Conservation (phyloP, 1,139 yeast genomes). For the Wickerhamiella infanticola region DNA sequence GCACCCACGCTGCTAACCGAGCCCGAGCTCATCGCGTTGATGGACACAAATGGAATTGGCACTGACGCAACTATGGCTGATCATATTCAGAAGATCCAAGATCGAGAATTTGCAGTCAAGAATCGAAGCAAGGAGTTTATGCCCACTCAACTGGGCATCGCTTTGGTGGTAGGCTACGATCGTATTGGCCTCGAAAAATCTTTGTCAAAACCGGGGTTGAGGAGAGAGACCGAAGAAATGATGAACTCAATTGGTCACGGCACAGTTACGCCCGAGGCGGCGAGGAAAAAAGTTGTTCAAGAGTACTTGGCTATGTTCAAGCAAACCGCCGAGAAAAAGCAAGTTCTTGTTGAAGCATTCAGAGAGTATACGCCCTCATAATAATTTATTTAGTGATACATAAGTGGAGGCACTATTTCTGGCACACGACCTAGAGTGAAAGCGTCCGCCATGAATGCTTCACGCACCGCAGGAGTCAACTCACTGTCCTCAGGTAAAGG, state of each 20-base stretch:
- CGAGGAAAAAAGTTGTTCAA: conserved; percentile 39
- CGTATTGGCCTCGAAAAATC: conserved; percentile 57
- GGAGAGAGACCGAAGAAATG: conserved; percentile 59
- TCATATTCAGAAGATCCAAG: conserved; percentile 68
- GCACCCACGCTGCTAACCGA: conserved; percentile 83
- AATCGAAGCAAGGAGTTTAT: conserved; percentile 26
- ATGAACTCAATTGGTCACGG: conserved; percentile 62
- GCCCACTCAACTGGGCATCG: conserved; percentile 78
- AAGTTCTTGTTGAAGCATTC: not conserved
- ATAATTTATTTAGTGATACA: conserved; percentile 23
- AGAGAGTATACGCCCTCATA: not conserved
- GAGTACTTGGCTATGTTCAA: conserved; percentile 39
- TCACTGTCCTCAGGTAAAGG: conserved; percentile 25
- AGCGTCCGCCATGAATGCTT: conserved; percentile 34
- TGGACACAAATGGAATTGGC: conserved; percentile 97
- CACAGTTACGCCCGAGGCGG: conserved; percentile 34
- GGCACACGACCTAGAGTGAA: conserved; percentile 62
- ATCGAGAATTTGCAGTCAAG: conserved; percentile 51
- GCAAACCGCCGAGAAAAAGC: not conserved
- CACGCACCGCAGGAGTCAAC: conserved; percentile 30
- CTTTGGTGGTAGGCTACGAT: conserved; percentile 79
- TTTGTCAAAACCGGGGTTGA: conserved; percentile 73
- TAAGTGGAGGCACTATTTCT: conserved; percentile 61
- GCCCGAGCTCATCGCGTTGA: conserved; percentile 74
- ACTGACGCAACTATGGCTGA: conserved; percentile 99